A percentile compares a stretch with the other conserved stretches of the same genome.
phyloP scores from a whole-genome alignment of 352 stramenopile species.

The Phytophthora pini region DNA sequence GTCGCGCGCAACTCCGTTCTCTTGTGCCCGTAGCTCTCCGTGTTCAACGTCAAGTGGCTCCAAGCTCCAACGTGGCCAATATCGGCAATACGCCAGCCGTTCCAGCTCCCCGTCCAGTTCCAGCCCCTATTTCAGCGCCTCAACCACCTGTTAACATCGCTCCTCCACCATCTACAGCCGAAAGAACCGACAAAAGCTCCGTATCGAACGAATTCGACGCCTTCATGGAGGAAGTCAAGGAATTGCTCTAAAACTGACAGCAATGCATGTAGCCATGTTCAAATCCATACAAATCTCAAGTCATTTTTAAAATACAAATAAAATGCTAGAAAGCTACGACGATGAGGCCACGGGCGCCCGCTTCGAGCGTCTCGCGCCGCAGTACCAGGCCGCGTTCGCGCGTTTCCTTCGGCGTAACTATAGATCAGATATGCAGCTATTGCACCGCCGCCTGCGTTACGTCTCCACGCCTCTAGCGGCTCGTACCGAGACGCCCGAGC shows the following conservation, averaged over 20 bases:
- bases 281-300: constrained; percentile 16
- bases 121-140: constrained; percentile 22
- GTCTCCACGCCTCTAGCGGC: constrained; percentile 3
- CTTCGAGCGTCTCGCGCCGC: constrained; percentile 39
- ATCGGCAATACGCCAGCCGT: constrained; percentile 9
- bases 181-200: constrained; percentile 20
- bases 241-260: constrained; percentile 30
- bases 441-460: constrained; percentile 21
- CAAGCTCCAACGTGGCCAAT: constrained; percentile 9
- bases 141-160: constrained; percentile 7
- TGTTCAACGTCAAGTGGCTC: constrained; percentile 44
- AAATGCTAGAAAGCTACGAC: constrained; percentile 2
- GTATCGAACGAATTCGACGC: constrained; percentile 67
- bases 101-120: constrained; percentile 26
- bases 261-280: constrained; percentile 21
- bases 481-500: background rate
- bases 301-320: background rate
- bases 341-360: constrained; percentile 38
- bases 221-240: constrained; percentile 80
- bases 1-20: constrained; percentile 54
- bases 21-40: constrained; percentile 70
- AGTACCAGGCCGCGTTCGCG: constrained; percentile 41
- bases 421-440: constrained; percentile 13
- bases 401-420: constrained; percentile 42
- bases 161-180: constrained; percentile 4